These are phyloP conservation scores for Patellifolia procumbens DNA, from an alignment of 179 eudicot species.

Conservation along the genomic window DNA sequence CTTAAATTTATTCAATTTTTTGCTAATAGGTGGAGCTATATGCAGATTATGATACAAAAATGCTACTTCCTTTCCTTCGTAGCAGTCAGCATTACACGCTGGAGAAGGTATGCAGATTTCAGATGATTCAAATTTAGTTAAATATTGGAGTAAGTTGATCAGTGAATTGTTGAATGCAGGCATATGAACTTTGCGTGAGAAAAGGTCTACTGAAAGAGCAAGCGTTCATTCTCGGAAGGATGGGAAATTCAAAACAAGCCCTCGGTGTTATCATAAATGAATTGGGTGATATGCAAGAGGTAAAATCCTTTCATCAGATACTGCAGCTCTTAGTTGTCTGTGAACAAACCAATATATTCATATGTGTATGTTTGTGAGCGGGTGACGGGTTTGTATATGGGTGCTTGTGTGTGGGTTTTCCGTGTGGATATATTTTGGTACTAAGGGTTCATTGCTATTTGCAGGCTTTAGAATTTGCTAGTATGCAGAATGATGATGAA, in stretches of 20 bases:
- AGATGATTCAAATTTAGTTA: background rate
- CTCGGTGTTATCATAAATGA: constrained; percentile 86
- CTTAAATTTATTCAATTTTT: constrained; percentile 20
- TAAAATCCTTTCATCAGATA: constrained; percentile 14
- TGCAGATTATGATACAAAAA: constrained; percentile 85
- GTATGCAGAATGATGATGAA: constrained; percentile 93
- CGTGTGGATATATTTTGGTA: constrained; percentile 3
- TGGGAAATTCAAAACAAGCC: constrained; percentile 92
- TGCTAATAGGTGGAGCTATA: constrained; percentile 86
- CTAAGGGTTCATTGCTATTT: constrained; percentile 17
- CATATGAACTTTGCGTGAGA: constrained; percentile 76
- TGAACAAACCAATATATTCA: constrained; percentile 15
- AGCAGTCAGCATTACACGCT: constrained; percentile 94
- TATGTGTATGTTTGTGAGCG: background rate
- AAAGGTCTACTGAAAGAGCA: constrained; percentile 75
- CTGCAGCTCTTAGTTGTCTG: constrained; percentile 13
- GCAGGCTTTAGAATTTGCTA: constrained; percentile 96
- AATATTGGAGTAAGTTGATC: constrained; percentile 11
- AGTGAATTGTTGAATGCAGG: constrained; percentile 46
- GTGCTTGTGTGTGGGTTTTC: background rate
- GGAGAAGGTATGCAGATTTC: constrained; percentile 66
- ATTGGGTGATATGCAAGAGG: constrained; percentile 94
- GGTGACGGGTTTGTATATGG: background rate
- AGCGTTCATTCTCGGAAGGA: constrained; percentile 90
- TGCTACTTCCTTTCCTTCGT: constrained; percentile 92